Evolutionary conservation across 2,329 filamentous ascomycete genomes (phyloP).

Genomic region (Dactylellina leptospora): DNA sequence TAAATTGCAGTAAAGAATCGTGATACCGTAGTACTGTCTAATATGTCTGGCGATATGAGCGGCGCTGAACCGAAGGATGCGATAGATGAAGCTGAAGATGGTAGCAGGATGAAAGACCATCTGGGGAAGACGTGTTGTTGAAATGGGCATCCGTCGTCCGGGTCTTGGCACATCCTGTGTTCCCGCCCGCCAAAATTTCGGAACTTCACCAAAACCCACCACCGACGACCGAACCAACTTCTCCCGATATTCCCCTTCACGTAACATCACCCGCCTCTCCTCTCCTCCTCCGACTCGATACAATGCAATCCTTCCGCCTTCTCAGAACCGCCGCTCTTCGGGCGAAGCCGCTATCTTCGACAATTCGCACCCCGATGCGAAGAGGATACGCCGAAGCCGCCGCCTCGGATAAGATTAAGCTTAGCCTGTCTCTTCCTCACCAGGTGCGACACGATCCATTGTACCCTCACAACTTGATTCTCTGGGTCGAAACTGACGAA

Average conservation of each 20-base stretch:
- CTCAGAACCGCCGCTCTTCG: conserved; percentile 71
- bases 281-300: conserved; percentile 20
- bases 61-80: background rate
- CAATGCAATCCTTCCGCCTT: conserved; percentile 44
- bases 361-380: conserved; percentile 80
- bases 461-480: background rate
- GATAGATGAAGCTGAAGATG: background rate
- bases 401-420: conserved; percentile 92
- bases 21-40: background rate
- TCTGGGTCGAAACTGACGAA: background rate
- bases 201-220: conserved; percentile 44
- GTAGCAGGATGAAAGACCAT: background rate
- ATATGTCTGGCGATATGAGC: background rate
- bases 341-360: conserved; percentile 75
- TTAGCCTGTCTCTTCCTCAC: conserved; percentile 96
- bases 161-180: conserved; percentile 40
- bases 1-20: background rate
- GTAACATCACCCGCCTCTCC: too few relatives aligned
- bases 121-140: conserved; percentile 29
- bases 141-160: conserved; percentile 4
- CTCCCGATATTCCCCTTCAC: too few relatives aligned
- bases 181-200: conserved; percentile 48
- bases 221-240: conserved; percentile 20
- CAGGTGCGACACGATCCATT: conserved; percentile 74
- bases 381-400: conserved; percentile 91